Base-by-base conservation (phyloP, 306 rosid genomes). In the Quillaja saponaria region DNA sequence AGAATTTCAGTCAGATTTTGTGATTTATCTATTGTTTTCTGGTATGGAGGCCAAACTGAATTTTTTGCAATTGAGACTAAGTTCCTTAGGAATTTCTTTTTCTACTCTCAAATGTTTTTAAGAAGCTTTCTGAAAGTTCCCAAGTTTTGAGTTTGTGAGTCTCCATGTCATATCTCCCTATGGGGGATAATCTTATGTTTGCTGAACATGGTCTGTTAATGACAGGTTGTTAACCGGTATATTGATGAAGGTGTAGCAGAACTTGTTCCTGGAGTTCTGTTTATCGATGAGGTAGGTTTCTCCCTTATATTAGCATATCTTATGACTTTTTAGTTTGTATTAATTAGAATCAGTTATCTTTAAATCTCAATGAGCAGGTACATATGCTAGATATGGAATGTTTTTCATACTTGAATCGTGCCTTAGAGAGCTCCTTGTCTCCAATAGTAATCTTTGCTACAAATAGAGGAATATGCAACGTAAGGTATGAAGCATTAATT, bases 241-340 rank as follows among this genome's bases (percentile, higher is more conserved):
- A 92, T 92, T 52, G 96, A 92, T 67, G 99, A 89, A 77, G 99
- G 99, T 69, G 85, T 89, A 46, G 99, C 99, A 7, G 99, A 92
- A 78, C 99, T 92, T 74, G 99, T 92, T 21, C 99, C 95, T n/a
- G 99, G 98, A 61, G 99, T 92, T 81, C 82, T 92, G 8, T 85
- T 85, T 69, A 75, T 85, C 54, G 92, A 85, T 67, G 92, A 82
- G 92, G 92, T 85, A 58, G 42, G 55, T 42, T 64, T 10, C 12
- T 49, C 10, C 33, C 7, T 44, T 34, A 25, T 4, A 25, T 70
- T 28, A 28, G 28, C 14, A 10, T 39, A 53, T 49, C 67, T 57
- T 66, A 16, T 33, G 12, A 25, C 31, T 25, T 25, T 49, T 20
- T 62, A 25, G 33, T 19, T 59, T 14, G 8, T 66, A 20, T 59